phyloP scores from a whole-genome alignment of 2,329 filamentous ascomycete species.

The Penicillium sumatraense region DNA sequence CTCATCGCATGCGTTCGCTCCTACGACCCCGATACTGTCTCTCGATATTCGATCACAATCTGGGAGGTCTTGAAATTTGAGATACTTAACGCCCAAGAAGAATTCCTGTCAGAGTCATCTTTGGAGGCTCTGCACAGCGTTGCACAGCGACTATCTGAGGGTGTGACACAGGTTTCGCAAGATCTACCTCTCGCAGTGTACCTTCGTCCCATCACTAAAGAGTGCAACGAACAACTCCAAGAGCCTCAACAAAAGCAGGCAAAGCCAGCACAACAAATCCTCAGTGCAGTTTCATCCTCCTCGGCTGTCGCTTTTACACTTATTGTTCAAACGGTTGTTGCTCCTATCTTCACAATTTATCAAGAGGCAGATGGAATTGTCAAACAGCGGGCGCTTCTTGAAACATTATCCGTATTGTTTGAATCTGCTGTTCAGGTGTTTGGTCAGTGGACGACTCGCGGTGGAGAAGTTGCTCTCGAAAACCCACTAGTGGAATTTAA shows the following conservation, averaged over 20 bases:
- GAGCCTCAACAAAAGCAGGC: slow-evolving; percentile 73
- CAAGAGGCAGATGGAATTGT: slow-evolving; percentile 64
- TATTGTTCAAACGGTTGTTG: slow-evolving; percentile 60
- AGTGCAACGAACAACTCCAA: slow-evolving; percentile 70
- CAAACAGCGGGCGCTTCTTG: slow-evolving; percentile 66
- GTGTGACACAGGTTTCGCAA: slow-evolving; percentile 42
- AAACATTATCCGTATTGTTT: slow-evolving; percentile 63
- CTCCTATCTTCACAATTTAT: slow-evolving; percentile 63
- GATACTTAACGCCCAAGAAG: slow-evolving; percentile 68
- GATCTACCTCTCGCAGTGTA: slow-evolving; percentile 56
- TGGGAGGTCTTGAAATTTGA: slow-evolving; percentile 74
- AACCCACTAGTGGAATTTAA: slow-evolving; percentile 55
- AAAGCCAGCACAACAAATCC: slow-evolving; percentile 65
- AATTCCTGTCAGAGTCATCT: slow-evolving; percentile 65
- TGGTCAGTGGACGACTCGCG: slow-evolving; percentile 57
- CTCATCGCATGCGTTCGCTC: slow-evolving; percentile 63
- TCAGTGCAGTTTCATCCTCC: slow-evolving; percentile 60
- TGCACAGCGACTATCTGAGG: slow-evolving; percentile 58
- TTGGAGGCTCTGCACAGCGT: slow-evolving; percentile 60
- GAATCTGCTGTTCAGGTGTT: slow-evolving; percentile 62
- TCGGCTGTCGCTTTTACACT: slow-evolving; percentile 60
- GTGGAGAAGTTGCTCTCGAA: slow-evolving; percentile 39
- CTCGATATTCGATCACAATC: slow-evolving; percentile 66
- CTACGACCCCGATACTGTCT: slow-evolving; percentile 64
- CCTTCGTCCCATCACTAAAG: slow-evolving; percentile 65